Conservation (phyloP, 305 asterid species). For the Rubia tinctorum region DNA sequence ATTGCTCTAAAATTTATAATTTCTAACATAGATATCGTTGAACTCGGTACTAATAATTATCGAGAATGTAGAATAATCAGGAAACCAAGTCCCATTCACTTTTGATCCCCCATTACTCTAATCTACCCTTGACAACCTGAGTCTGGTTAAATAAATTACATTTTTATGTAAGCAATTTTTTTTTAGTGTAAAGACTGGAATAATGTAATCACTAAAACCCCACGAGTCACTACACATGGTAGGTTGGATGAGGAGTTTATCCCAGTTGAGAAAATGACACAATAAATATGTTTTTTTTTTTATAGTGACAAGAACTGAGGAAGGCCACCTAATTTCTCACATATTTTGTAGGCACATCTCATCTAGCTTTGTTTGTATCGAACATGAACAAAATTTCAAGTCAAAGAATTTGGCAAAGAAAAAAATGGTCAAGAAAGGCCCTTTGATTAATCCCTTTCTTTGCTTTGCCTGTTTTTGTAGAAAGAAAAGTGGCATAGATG, state of each 20-base stretch:
- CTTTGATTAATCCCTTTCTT: constrained; percentile 14
- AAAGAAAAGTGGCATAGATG: background rate
- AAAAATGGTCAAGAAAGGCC: background rate
- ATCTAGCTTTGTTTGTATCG: background rate
- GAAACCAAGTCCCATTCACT: background rate
- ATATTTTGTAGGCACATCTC: background rate
- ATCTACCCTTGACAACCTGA: background rate
- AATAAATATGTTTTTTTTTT: background rate
- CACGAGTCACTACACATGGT: background rate
- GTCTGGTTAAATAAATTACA: background rate
- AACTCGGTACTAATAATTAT: no score
- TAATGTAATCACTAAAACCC: background rate
- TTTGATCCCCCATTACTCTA: background rate
- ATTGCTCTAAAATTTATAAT: no score
- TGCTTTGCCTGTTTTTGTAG: background rate
- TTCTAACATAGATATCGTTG: no score
- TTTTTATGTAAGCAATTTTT: background rate
- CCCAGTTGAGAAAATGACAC: constrained; percentile 11
- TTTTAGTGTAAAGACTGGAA: background rate
- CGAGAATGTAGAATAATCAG: background rate
- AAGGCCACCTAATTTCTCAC: background rate
- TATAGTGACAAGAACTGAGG: background rate
- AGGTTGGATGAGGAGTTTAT: background rate
- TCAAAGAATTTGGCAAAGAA: background rate
- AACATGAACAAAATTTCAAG: background rate